phyloP scores from a whole-genome alignment of 2,329 filamentous ascomycete species.

The Aspergillus japonicus region DNA sequence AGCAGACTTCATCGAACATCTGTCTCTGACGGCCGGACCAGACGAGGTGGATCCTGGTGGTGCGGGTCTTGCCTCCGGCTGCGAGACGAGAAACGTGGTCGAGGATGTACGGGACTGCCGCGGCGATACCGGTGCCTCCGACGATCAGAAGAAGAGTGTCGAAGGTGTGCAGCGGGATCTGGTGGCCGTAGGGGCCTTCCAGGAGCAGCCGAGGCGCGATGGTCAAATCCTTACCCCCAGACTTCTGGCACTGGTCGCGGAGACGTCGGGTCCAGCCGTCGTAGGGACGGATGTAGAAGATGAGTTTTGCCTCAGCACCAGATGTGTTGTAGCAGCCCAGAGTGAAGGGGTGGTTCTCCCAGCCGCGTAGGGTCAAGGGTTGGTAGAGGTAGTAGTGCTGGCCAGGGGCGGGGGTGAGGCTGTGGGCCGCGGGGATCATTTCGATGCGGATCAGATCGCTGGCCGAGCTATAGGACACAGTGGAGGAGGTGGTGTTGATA shows the following conservation, averaged over 20 bases:
- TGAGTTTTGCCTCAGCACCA: slow-evolving; percentile 13
- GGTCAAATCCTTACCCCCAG: slow-evolving; percentile 44
- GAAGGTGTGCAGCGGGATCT: slow-evolving; percentile 38
- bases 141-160: slow-evolving; percentile 52
- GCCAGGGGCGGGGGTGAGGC: slow-evolving; percentile 24
- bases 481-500: not conserved
- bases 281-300: slow-evolving; percentile 34
- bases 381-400: slow-evolving; percentile 52
- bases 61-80: not conserved
- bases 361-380: slow-evolving; percentile 39
- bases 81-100: slow-evolving; percentile 19
- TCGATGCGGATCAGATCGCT: slow-evolving; percentile 1
- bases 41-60: slow-evolving; percentile 13
- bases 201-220: slow-evolving; percentile 35
- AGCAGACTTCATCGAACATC: slow-evolving; percentile 19
- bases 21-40: slow-evolving; percentile 24
- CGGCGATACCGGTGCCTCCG: slow-evolving; percentile 29
- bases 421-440: not conserved
- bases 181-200: slow-evolving; percentile 51
- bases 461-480: not conserved
- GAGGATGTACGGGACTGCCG: slow-evolving; percentile 37
- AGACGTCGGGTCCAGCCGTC: slow-evolving; percentile 8
- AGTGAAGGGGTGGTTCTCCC: slow-evolving; percentile 53
- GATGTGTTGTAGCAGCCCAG: slow-evolving; percentile 37
- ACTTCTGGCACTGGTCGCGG: slow-evolving; percentile 26